phyloP scores from a whole-genome alignment of 1,284 basidiomycete genomes.

The Cerioporus squamosus region DNA sequence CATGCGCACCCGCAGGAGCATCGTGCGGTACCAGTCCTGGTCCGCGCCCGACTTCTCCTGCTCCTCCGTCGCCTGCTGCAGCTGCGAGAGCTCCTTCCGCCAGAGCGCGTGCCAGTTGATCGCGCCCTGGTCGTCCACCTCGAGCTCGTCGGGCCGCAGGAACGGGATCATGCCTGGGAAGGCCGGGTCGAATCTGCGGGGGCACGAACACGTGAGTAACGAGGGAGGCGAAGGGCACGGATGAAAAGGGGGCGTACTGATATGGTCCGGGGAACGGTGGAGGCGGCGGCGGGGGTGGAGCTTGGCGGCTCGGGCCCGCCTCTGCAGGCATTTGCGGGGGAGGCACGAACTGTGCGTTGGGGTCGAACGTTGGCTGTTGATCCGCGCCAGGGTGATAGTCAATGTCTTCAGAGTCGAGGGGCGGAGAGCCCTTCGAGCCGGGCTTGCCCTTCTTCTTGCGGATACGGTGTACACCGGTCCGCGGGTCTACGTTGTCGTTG shows the following conservation, averaged over 20 bases:
- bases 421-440: constrained; percentile 45
- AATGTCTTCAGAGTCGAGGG: constrained; percentile 42
- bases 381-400: constrained; percentile 58
- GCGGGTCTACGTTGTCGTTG: constrained; percentile 84
- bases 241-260: constrained; percentile 43
- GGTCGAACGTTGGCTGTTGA: constrained; percentile 48
- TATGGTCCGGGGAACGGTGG: constrained; percentile 42
- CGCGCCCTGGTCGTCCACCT: constrained; percentile 76
- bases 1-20: constrained; percentile 73
- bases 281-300: constrained; percentile 52
- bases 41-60: constrained; percentile 80
- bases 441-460: constrained; percentile 78
- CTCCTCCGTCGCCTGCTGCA: constrained; percentile 72
- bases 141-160: constrained; percentile 68
- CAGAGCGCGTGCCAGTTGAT: constrained; percentile 79
- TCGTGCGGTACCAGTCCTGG: constrained; percentile 82
- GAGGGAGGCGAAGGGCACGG: not conserved
- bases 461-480: constrained; percentile 82
- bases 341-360: constrained; percentile 56
- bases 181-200: constrained; percentile 65
- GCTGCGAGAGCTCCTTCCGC: constrained; percentile 74
- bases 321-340: constrained; percentile 61
- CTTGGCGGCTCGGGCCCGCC: constrained; percentile 56
- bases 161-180: constrained; percentile 65
- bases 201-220: not conserved